phyloP scores from a whole-genome alignment of 1,284 basidiomycete genomes.

The Sanghuangporus weigelae region DNA sequence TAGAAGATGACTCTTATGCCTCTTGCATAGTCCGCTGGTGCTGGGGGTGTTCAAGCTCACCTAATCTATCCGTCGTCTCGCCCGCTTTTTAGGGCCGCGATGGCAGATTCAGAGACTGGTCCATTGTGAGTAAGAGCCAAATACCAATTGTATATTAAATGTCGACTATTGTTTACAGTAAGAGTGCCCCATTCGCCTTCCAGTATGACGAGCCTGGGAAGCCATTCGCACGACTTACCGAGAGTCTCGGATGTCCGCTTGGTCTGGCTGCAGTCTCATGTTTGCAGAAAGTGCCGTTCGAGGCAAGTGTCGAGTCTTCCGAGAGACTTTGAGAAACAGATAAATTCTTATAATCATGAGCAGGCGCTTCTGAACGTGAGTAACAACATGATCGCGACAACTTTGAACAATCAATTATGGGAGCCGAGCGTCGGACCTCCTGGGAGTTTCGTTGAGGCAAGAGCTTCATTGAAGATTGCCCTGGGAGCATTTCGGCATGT shows the following conservation, averaged over 20 bases:
- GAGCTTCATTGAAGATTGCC: slow-evolving; percentile 43
- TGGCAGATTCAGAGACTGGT: slow-evolving; percentile 49
- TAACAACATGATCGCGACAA: slow-evolving; percentile 40
- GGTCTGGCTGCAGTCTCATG: slow-evolving; percentile 40
- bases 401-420: slow-evolving; percentile 53
- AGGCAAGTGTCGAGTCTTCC: slow-evolving; percentile 27
- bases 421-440: slow-evolving; percentile 49
- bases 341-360: neutral
- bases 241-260: slow-evolving; percentile 40
- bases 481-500: slow-evolving; percentile 48
- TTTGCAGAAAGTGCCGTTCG: slow-evolving; percentile 43
- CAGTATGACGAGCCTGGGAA: slow-evolving; percentile 51
- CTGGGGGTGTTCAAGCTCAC: slow-evolving; percentile 48
- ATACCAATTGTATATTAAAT: neutral
- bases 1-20: neutral
- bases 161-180: slow-evolving; percentile 31
- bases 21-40: slow-evolving; percentile 46
- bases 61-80: slow-evolving; percentile 38
- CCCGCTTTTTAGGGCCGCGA: slow-evolving; percentile 46
- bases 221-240: slow-evolving; percentile 45
- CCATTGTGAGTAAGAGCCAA: slow-evolving; percentile 40
- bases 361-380: slow-evolving; percentile 43
- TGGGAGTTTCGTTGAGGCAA: slow-evolving; percentile 44
- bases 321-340: neutral
- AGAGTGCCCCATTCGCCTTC: slow-evolving; percentile 46